Base-by-base conservation (phyloP, 176 grass and related monocot genomes). In the Dendrocalamus sinicus region DNA sequence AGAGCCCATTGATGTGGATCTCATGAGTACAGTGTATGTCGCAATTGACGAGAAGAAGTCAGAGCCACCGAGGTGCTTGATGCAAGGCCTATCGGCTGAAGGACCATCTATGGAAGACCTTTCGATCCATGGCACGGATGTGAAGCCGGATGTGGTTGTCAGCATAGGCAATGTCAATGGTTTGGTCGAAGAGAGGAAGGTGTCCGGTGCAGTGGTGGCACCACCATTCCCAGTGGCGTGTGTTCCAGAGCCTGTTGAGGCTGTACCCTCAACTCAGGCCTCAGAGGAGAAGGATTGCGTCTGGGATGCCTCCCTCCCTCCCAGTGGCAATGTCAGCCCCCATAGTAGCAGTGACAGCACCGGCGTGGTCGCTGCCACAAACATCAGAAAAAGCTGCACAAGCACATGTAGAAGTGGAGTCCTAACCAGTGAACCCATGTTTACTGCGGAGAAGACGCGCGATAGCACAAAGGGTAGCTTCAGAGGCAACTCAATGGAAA, bases 1-100 rank as follows among this genome's bases (percentile, higher is more conserved):
- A 10, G 94, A 97, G 75, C 94, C 94, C 24, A 85, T 97, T 70
- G 94, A 97, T 82, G 90, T 94, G 85, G 94, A 97, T 82, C 83
- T 94, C 35, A 91, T 94, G 88, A 94, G 88, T 76, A 89, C 92
- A 6, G 81, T 94, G 23, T 97, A 94, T 54, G 94, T 92, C 4
- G 80, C 94, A 47, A 90, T 97, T 8, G 92, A 94, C 0, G 89
- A 92, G 76, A 86, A 94, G 24, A 94, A 91, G 51, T 54, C 92
- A 0, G 82, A 92, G 81, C 84, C 71, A n/a, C 76, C 80, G 0
- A 76, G 67, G 63, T 85, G 88, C 65, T 53, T 92, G 72, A 76
- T 92, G 77, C 88, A 67, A 81, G 78, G 91, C 52, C 72, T 84
- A 8, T 84, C 94, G 1, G 59, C 75, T n/a, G 91, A 91, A 83